Conservation (phyloP, 495 filamentous ascomycete genomes). For the Aspergillus affinis region DNA sequence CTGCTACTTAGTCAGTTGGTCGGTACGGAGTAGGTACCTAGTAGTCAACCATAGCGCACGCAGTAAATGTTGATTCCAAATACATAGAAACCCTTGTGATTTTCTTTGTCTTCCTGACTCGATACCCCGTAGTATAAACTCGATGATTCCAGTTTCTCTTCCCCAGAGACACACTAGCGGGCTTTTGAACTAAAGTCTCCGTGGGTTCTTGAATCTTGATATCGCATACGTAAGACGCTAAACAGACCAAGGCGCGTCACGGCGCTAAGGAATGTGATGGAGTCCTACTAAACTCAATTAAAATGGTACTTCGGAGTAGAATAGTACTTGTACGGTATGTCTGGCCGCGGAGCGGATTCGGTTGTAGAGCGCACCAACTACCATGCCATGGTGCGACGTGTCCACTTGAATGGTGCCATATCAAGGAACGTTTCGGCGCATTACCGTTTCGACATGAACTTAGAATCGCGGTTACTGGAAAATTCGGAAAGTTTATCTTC, state of each 20-base stretch:
- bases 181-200: background rate
- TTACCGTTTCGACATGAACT: background rate
- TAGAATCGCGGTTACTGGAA: conserved; percentile 9
- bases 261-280: conserved; percentile 1
- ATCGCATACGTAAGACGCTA: conserved; percentile 8
- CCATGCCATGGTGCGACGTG: conserved; percentile 15
- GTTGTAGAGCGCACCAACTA: background rate
- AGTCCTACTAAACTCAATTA: too few relatives aligned
- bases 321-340: too few relatives aligned
- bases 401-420: conserved; percentile 18
- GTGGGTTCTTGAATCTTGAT: background rate
- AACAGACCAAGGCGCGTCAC: background rate
- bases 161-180: too few relatives aligned
- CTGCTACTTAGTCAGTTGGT: too few relatives aligned
- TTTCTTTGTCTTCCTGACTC: too few relatives aligned
- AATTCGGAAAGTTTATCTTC: conserved; percentile 2
- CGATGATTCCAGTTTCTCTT: too few relatives aligned
- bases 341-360: background rate
- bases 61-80: too few relatives aligned
- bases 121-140: too few relatives aligned
- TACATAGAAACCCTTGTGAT: too few relatives aligned
- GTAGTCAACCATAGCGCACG: too few relatives aligned
- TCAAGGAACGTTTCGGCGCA: conserved; percentile 10
- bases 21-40: background rate
- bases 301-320: too few relatives aligned